phyloP scores from a whole-genome alignment of 2,329 filamentous ascomycete genomes.

The Diaporthe eres region DNA sequence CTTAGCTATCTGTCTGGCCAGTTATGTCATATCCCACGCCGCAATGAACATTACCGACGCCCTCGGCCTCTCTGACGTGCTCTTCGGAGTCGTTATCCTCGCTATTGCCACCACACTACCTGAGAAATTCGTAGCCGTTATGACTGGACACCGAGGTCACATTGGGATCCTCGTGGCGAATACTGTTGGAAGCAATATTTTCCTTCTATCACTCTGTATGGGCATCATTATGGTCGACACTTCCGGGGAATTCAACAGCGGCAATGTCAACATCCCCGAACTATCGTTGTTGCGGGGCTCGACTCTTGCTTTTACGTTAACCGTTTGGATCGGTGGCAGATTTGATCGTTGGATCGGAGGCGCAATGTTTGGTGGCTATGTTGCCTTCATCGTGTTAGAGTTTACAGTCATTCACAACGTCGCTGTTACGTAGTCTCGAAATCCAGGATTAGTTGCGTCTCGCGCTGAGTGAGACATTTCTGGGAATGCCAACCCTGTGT shows the following conservation, averaged over 20 bases:
- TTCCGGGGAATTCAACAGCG: not conserved
- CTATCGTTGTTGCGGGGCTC: not conserved
- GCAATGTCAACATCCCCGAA: not conserved
- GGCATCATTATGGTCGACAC: not conserved
- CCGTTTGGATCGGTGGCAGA: not conserved
- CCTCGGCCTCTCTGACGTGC: not conserved
- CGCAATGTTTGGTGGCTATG: not conserved
- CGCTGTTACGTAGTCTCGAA: too few relatives aligned
- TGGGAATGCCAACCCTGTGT: too few relatives aligned
- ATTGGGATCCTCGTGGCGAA: not conserved
- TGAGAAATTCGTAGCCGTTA: not conserved
- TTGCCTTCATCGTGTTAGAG: not conserved
- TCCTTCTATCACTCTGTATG: not conserved
- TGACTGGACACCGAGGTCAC: not conserved
- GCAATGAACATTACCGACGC: not conserved
- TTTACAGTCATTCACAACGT: not conserved
- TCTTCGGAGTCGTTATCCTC: not conserved
- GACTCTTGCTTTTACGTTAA: not conserved
- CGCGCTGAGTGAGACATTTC: too few relatives aligned
- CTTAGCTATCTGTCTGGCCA: not conserved
- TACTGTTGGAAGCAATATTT: not conserved
- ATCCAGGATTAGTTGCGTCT: too few relatives aligned
- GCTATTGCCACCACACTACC: not conserved
- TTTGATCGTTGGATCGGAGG: not conserved
- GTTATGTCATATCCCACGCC: not conserved